These are phyloP conservation scores for Chimonanthus salicifolius DNA, from an alignment of 164 flowering plant species.

Conservation along the genomic window DNA sequence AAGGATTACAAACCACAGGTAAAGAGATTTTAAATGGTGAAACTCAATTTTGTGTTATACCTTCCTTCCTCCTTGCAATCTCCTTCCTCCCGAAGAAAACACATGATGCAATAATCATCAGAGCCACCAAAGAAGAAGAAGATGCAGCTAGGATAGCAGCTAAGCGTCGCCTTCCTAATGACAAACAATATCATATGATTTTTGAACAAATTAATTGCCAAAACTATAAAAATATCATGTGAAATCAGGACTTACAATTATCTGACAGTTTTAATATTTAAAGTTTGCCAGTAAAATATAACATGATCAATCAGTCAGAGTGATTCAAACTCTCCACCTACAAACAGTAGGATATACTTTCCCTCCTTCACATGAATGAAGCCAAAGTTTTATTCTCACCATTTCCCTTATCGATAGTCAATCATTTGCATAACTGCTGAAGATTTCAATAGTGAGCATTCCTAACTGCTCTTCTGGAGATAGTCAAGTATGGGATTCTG, in stretches of 20 bases:
- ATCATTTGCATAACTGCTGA: background rate
- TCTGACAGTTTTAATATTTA: background rate
- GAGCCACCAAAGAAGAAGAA: slow-evolving; percentile 34
- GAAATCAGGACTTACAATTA: background rate
- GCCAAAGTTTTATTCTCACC: background rate
- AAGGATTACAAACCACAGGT: background rate
- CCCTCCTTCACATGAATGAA: too few relatives aligned
- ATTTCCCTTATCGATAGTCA: background rate
- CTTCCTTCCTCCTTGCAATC: slow-evolving; percentile 35
- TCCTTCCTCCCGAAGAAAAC: slow-evolving; percentile 35
- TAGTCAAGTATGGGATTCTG: too few relatives aligned
- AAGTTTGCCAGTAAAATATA: too few relatives aligned
- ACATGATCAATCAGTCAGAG: background rate
- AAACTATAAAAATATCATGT: background rate
- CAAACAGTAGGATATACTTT: background rate
- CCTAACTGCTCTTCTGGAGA: too few relatives aligned
- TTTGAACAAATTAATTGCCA: slow-evolving; percentile 1
- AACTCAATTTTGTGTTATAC: slow-evolving; percentile 18
- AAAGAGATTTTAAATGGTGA: background rate
- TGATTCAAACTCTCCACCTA: background rate
- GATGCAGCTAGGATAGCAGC: slow-evolving; percentile 39
- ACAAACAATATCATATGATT: slow-evolving; percentile 9
- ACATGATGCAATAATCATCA: slow-evolving; percentile 29
- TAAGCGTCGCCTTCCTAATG: slow-evolving; percentile 33
- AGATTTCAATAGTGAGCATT: background rate